Evolutionary conservation across 352 stramenopile genomes (phyloP).

Genomic region (Lagenidium sp.): DNA sequence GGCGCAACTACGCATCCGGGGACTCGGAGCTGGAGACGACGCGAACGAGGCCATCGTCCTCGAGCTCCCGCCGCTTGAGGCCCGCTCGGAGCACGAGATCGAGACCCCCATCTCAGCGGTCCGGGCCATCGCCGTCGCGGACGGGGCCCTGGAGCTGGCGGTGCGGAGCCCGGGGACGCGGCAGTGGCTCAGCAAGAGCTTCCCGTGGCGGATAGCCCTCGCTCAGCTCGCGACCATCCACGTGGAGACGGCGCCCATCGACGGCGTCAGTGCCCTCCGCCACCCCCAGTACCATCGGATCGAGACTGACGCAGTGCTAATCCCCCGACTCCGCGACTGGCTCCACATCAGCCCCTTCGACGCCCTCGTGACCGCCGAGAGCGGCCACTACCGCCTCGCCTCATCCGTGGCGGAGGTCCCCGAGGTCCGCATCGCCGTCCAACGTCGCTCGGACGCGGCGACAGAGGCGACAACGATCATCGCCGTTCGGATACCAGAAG

Average conservation of each 20-base stretch:
- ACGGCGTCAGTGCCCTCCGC: not conserved
- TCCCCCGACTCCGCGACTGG: conserved; percentile 37
- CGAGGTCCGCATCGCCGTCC: too few species aligned
- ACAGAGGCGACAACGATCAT: too few species aligned
- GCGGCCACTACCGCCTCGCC: conserved; percentile 38
- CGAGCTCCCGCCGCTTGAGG: too few species aligned
- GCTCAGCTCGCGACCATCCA: conserved; percentile 29
- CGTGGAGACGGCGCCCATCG: conserved; percentile 4
- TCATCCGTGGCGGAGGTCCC: not conserved
- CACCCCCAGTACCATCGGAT: conserved; percentile 12
- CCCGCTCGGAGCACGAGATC: too few species aligned
- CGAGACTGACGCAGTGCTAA: conserved; percentile 19
- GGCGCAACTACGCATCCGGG: too few species aligned
- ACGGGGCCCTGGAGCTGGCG: conserved; percentile 22
- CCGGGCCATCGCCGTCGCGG: too few species aligned
- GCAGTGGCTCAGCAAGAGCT: conserved; percentile 37
- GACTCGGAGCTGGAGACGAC: not conserved
- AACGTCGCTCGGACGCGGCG: too few species aligned
- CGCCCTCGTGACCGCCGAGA: conserved; percentile 29
- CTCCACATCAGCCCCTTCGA: conserved; percentile 48
- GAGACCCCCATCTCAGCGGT: too few species aligned
- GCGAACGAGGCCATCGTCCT: too few species aligned
- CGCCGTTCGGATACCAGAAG: too few species aligned
- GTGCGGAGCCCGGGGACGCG: conserved; percentile 55
- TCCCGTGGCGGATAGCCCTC: conserved; percentile 29